A percentile compares a stretch with the other conserved stretches of the same genome.
Conservation (phyloP, 139 green algal genomes). For the Chlamydomonas sphaeroides region DNA sequence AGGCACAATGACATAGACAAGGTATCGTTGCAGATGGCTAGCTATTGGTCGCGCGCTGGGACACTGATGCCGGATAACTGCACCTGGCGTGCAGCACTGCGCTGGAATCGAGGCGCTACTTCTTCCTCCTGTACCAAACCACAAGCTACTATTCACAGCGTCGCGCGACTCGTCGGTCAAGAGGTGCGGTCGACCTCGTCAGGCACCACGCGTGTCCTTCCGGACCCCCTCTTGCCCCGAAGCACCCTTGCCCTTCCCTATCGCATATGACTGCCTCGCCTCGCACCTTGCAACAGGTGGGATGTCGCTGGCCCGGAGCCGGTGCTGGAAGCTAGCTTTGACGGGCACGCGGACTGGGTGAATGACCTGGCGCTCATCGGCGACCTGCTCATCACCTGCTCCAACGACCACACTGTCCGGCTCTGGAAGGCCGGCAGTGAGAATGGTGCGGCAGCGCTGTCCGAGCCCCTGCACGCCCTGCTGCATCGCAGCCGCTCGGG, state of each 20-base stretch:
- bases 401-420: conserved; percentile 71
- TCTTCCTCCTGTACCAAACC: conserved; percentile 30
- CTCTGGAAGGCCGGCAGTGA: conserved; percentile 55
- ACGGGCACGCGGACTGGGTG: conserved; percentile 80
- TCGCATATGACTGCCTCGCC: too few relatives aligned
- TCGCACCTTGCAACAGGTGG: conserved; percentile 20
- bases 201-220: too few relatives aligned
- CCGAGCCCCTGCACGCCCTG: too few relatives aligned
- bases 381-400: conserved; percentile 66
- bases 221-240: too few relatives aligned
- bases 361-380: conserved; percentile 65
- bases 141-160: conserved; percentile 66
- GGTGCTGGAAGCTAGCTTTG: conserved; percentile 54
- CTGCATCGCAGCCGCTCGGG: too few relatives aligned
- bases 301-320: conserved; percentile 19
- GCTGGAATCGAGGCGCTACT: conserved; percentile 63
- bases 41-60: too few relatives aligned
- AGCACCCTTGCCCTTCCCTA: too few relatives aligned
- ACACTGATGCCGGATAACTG: too few relatives aligned
- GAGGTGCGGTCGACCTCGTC: too few relatives aligned
- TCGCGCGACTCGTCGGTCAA: conserved; percentile 70
- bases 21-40: too few relatives aligned
- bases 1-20: neutral
- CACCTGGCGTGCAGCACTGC: conserved; percentile 76
- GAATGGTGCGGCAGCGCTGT: neutral